A percentile compares a stretch with the other conserved stretches of the same genome.
Evolutionary conservation across 225 moss, liverwort and hornwort species (phyloP).

Genomic region (Sphagnum contortum): DNA sequence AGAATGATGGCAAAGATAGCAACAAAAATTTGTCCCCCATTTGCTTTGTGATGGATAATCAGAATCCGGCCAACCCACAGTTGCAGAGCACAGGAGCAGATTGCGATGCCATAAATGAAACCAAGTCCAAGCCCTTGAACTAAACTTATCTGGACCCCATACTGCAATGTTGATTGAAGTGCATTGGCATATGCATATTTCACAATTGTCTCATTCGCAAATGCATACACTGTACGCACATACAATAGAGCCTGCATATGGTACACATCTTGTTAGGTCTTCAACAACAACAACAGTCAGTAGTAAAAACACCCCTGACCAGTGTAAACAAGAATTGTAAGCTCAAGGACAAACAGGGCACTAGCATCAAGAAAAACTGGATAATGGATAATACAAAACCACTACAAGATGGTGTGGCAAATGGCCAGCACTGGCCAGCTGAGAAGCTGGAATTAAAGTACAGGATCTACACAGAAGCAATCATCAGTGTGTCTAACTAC

Average conservation of each 20-base stretch:
- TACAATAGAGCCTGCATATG: slow-evolving; percentile 55
- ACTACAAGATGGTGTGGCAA: no score
- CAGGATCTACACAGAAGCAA: no score
- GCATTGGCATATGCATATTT: slow-evolving; percentile 87
- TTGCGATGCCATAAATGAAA: slow-evolving; percentile 74
- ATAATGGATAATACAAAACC: no score
- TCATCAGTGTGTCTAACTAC: no score
- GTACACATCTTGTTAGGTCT: no score
- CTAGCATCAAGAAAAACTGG: no score
- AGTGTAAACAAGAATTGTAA: no score
- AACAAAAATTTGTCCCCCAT: slow-evolving; percentile 62
- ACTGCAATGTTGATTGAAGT: slow-evolving; percentile 67
- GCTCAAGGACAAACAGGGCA: no score
- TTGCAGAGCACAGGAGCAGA: slow-evolving; percentile 75
- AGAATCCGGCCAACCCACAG: slow-evolving; percentile 71
- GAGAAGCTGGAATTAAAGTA: no score
- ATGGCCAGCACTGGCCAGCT: no score
- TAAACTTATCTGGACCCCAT: slow-evolving; percentile 74
- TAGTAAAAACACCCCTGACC: no score
- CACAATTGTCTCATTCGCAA: slow-evolving; percentile 73
- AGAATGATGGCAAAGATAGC: slow-evolving; percentile 73
- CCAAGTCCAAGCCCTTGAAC: slow-evolving; percentile 82
- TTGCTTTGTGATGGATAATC: slow-evolving; percentile 35
- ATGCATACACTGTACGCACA: slow-evolving; percentile 72
- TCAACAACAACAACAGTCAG: no score